A percentile compares a stretch with the other conserved stretches of the same genome.
phyloP scores from a whole-genome alignment of 1,139 yeast genomes.

The Scheffersomyces illinoinensis region DNA sequence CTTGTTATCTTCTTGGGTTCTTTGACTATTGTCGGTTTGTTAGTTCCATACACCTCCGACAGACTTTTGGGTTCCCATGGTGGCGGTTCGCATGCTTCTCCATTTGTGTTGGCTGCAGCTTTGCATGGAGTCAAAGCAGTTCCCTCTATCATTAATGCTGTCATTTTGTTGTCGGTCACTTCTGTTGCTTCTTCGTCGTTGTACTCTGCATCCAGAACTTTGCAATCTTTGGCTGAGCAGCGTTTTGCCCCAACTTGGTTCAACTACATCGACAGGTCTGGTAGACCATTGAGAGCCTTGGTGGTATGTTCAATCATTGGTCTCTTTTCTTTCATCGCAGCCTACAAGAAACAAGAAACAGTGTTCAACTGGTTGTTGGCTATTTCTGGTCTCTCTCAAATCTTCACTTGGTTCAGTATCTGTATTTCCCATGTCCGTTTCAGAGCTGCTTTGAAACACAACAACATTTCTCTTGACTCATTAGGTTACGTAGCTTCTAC shows the following conservation, averaged over 20 bases:
- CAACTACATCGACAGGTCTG: constrained; percentile 42
- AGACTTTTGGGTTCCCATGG: constrained; percentile 41
- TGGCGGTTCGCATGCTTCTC: constrained; percentile 40
- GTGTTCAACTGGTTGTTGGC: constrained; percentile 48
- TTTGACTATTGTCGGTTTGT: constrained; percentile 41
- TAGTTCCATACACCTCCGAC: constrained; percentile 42
- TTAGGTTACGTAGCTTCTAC: constrained; percentile 44
- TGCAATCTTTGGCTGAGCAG: constrained; percentile 45
- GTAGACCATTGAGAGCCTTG: constrained; percentile 46
- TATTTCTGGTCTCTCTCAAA: constrained; percentile 44
- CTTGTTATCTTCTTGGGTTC: constrained; percentile 42
- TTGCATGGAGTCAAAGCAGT: constrained; percentile 40
- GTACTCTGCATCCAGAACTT: constrained; percentile 46
- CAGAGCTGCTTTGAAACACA: constrained; percentile 39
- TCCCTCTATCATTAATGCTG: constrained; percentile 45
- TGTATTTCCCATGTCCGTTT: constrained; percentile 45
- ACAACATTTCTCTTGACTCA: constrained; percentile 33
- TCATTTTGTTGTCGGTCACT: constrained; percentile 45
- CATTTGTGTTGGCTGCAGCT: constrained; percentile 47
- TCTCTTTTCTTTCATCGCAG: constrained; percentile 34
- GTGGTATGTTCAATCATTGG: constrained; percentile 33
- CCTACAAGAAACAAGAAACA: constrained; percentile 39
- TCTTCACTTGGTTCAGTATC: constrained; percentile 45
- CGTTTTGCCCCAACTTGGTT: constrained; percentile 45
- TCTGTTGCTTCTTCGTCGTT: constrained; percentile 48